Evolutionary conservation across 1,284 basidiomycete genomes (phyloP), one percentile per base, ranked within the genome.

Genomic region (Ustilago lituana): DNA sequence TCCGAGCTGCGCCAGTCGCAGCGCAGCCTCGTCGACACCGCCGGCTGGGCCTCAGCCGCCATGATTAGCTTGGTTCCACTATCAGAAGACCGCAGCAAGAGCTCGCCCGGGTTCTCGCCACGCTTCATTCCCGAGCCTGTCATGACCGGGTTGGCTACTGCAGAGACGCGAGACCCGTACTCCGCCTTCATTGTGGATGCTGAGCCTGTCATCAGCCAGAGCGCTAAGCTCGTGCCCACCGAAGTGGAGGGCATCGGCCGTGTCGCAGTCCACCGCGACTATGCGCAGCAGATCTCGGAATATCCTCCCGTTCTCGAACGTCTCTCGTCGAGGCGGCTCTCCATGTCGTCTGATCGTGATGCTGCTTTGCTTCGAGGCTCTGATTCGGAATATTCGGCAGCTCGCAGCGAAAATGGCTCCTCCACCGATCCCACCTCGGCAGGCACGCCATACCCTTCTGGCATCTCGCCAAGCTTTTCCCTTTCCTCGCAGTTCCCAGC

Each of bases 401-500:
- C 71, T 24, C 48, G 51, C 35, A 71, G 71, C 50, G 53, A 60
- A 23, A 57, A 56, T 19, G 59, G 64, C 14, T 63, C 58, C 4
- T 71, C 68, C 6, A 69, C 71, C 12, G 57, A 65, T 22, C 71
- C 65, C 12, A 70, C 71, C 8, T 70, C 67, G 20, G 61, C 51
- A 1, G 67, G 71, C 24, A 73, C 67, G 14, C 71, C 61, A 1
- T 69, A 56, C 43, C 60, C 60, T 12, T 67, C 64, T 10, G 69
- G 69, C 27, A 37, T 59, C 24, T 73, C 69, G 23, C 65, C 69
- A 20, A 68, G 65, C 65, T 73, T 73, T 23, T 73, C 69, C 19
- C 53, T 73, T 17, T 69, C 65, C 14, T 73, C 69, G 20, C 69
- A 73, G n/a, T 73, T 73, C 46, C 69, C 69, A 12, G 60, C 64